Percentiles rank a stretch among this genome's conserved stretches.
These are phyloP conservation scores for Pulveroboletus sp. DNA, from an alignment of 768 basidiomycete species.

Conservation along the genomic window DNA sequence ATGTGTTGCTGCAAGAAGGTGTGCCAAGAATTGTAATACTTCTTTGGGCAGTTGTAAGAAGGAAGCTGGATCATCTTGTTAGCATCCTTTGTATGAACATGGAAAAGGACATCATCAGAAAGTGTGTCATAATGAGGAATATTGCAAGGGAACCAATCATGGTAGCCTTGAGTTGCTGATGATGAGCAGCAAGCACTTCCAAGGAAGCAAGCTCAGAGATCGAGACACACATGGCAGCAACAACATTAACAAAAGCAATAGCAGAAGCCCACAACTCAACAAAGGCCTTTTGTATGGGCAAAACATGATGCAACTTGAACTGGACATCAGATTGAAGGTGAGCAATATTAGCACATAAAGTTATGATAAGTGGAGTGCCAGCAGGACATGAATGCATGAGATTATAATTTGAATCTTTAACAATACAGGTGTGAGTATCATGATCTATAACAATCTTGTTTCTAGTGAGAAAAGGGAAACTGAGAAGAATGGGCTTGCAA, in stretches of 20 bases:
- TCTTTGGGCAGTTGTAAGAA: slow-evolving; percentile 31
- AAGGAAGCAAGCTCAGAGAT: not conserved
- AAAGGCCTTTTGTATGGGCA: not conserved
- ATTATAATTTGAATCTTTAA: slow-evolving; percentile 4
- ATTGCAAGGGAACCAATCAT: slow-evolving; percentile 23
- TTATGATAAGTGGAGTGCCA: too few species aligned
- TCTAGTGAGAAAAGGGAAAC: slow-evolving; percentile 30
- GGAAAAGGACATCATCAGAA: slow-evolving; percentile 19
- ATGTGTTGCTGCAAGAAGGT: slow-evolving; percentile 33
- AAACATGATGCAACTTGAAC: not conserved
- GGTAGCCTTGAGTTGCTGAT: slow-evolving; percentile 6
- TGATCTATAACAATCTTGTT: slow-evolving; percentile 37
- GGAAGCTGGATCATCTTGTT: not conserved
- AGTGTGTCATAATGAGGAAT: slow-evolving; percentile 24
- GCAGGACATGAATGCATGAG: not conserved
- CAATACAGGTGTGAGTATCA: not conserved
- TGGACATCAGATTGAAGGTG: not conserved
- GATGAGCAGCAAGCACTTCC: not conserved
- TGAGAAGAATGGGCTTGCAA: slow-evolving; percentile 30
- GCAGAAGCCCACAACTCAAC: too few species aligned
- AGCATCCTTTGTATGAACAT: slow-evolving; percentile 29
- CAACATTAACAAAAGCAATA: not conserved
- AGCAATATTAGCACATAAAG: too few species aligned
- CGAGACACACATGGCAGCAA: not conserved
- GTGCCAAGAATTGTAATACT: slow-evolving; percentile 34